Evolutionary conservation across 352 stramenopile genomes (phyloP).

Genomic region (Globisporangium canariense): DNA sequence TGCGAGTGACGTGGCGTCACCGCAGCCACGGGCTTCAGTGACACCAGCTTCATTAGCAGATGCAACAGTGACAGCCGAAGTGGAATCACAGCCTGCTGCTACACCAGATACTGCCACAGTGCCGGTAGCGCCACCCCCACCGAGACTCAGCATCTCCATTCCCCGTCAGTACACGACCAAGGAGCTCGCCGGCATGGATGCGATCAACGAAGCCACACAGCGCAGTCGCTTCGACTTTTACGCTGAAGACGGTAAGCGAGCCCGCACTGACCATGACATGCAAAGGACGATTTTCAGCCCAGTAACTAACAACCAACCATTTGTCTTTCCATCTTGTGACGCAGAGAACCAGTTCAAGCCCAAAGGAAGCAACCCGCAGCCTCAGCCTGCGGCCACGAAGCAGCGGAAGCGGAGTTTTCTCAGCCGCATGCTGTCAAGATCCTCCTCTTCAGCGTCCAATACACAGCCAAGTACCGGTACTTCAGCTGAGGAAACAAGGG

Average conservation of each 20-base stretch:
- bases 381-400: neutral
- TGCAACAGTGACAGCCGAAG: neutral
- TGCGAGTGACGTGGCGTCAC: neutral
- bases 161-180: conserved; percentile 11
- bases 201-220: conserved; percentile 26
- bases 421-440: conserved; percentile 9
- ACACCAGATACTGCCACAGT: neutral
- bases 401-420: conserved; percentile 13
- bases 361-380: neutral
- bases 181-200: conserved; percentile 24
- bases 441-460: neutral
- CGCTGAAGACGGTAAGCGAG: conserved; percentile 17
- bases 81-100: neutral
- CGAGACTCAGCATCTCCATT: neutral
- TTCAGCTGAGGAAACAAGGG: neutral
- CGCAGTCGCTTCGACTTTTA: conserved; percentile 32
- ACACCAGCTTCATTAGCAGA: neutral
- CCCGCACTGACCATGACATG: neutral
- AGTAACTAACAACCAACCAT: neutral
- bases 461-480: neutral
- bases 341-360: conserved; percentile 15
- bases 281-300: neutral
- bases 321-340: neutral
- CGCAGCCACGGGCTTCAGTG: neutral
- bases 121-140: neutral